Base-by-base conservation (phyloP, 2,329 filamentous ascomycete species). In the Pseudocercospora fuligena region DNA sequence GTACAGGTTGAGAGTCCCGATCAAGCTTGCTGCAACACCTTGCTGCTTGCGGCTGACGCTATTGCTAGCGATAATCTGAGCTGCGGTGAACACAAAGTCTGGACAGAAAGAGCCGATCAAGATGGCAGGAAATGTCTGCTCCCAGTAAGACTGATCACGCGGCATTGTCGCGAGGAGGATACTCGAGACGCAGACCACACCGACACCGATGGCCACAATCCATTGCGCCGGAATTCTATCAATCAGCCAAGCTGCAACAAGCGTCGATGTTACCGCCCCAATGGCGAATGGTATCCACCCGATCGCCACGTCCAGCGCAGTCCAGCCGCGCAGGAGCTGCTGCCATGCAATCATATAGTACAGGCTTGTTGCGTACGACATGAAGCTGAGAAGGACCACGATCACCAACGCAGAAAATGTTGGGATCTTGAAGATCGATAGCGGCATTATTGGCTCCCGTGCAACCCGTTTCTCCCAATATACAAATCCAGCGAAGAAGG, bases 1-100 rank as follows among this genome's bases (percentile, higher is more conserved):
- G 73, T 91, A 92, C 75, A 91, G 90, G 67, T 91, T 43, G 9
- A 46, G 23, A 47, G 58, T 60, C 8, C 40, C 58, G 23, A 60
- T 60, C 33, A 60, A 25, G 27, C 58, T 60, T 5, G 33, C 21
- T 21, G 58, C 58, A 27, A 60, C 36, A 3, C 58, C 58, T 60
- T 60, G 58, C 25, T 60, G n/a, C 29, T 29, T 21, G 14, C 58
- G 19, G n/a, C 16, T 27, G 19, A 60, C 58, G 58, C 58, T 60
- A 21, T 60, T 60, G 58, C 58, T 40, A 19, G 33, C 58, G 9
- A 60, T 60, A 5, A 60, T 60, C 21, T 49, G 58, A 5, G 40
- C 58, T 19, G 58, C 40, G 12, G 36, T 47, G 36, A 25, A 60
- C n/a, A 60, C 58, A 19, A 46, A 47, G 19, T 60, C 43, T 49